Evolutionary conservation across 805 yeast species (phyloP), one percentile per base, ranked within the genome.

Genomic region (Kodamaea jinghongensis): DNA sequence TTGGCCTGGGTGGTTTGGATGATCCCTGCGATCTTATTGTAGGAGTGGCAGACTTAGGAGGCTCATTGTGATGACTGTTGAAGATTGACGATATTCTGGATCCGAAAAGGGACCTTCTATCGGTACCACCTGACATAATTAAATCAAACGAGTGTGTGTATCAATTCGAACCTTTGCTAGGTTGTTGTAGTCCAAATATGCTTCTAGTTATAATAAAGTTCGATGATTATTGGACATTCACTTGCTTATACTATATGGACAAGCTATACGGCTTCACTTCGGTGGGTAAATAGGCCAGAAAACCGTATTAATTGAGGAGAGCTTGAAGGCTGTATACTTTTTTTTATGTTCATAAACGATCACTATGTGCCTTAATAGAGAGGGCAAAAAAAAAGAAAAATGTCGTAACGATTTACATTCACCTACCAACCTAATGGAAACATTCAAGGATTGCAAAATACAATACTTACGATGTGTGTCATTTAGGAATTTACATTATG

Each of bases 81-180:
- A 62, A 62, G 20, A 62, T 60, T 10, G 65, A 57, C 36, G 59
- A 51, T 25, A 62, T 54, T 17, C 66, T 54, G 7, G 57, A 46
- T 26, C 67, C 65, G 41, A 62, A 61, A 28, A 52, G 48, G 31
- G 49, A 48, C 33, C 49, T 42, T 44, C 43, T 51, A 46, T 45
- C 46, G 28, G 42, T 41, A 10, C 41, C 45, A 10, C 23, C 23
- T 20, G 23, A 20, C 23, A 20, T 20, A 6, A 8, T 20, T 20
- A 6, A 8, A 6, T 20, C 14, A 27, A 12, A 30, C 17, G 16
- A 30, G 16, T 30, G 33, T 20, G 23, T 20, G 23, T 20, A 20
- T 20, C 23, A 20, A 20, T 6, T 20, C 23, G 8, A 20, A 20
- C 23, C 23, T 8, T 6, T 20, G 23, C 5, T 20, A 20, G 23